Evolutionary conservation across 495 filamentous ascomycete genomes (phyloP), one percentile per base, ranked within the genome.

Genomic region (Xylaria telfairii): DNA sequence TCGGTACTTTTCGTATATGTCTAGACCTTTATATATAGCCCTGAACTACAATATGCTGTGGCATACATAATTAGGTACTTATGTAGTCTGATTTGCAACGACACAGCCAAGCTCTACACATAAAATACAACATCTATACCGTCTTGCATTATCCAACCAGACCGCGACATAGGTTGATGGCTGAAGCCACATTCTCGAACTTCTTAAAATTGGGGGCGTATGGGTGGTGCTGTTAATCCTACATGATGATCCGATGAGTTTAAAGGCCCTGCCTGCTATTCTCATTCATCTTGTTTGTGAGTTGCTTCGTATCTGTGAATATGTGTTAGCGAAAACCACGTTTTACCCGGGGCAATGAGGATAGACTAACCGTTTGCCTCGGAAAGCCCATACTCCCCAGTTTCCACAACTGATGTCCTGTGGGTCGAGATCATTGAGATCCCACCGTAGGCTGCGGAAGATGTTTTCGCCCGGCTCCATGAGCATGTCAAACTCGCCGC

Each of bases 331-430:
- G 17, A 49, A 24, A 37, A 21, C 15, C 28, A 53, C 17, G 42
- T 24, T 65, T 68, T 19, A 54, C 46, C 5, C 13, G 17, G 8
- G 32, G 34, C 62, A 30, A 1, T 49, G 19, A 46, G 61, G 39
- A 79, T 44, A 41, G 71, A 86, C 89, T 75, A 90, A 97, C 90
- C 96, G 92, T 89, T 99, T 99, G 72, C 96, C 96, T 79, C 96
- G 88, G 83, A 99, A 98, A 37, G 90, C 93, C 94, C 95, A 99
- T 21, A 97, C 81, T 5, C 96, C 96, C 94, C 93, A 99, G 79
- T 99, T 99, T 51, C 95, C 94, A 78, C 92, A 94, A 72, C 91
- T 97, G 72, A 98, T 85, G 82, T 99, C 96, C 73, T 95, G 91
- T 6, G 96, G 96, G 78, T 99, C 96, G 63, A 93, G 77, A 80